Evolutionary conservation across 257 asterid species (phyloP).

Genomic region (Anisodus acutangulus): DNA sequence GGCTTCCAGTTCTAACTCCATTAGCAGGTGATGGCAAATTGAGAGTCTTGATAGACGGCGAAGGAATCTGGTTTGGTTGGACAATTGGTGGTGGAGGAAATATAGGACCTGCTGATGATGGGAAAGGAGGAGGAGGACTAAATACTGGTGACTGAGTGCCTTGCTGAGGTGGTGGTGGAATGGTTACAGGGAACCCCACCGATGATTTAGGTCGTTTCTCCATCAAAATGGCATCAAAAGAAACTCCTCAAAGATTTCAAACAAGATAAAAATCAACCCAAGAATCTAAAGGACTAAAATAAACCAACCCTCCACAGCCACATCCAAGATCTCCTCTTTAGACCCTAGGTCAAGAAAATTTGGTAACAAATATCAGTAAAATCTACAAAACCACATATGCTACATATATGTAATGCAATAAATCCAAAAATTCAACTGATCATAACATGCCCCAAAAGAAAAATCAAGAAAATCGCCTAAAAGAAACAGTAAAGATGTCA

Average conservation of each 20-base stretch:
- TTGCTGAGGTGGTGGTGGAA: constrained; percentile 31
- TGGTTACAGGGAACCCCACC: constrained; percentile 46
- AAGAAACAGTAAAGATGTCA: background rate
- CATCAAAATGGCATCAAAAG: constrained; percentile 43
- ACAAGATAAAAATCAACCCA: constrained; percentile 24
- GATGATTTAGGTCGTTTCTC: constrained; percentile 63
- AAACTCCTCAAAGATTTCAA: background rate
- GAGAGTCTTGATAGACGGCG: constrained; percentile 72
- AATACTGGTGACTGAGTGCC: constrained; percentile 39
- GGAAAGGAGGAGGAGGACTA: constrained; percentile 49
- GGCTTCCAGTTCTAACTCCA: constrained; percentile 66
- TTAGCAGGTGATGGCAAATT: constrained; percentile 62
- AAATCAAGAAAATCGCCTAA: background rate
- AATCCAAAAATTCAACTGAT: constrained; percentile 8
- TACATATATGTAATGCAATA: background rate
- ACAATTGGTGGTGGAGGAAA: constrained; percentile 57
- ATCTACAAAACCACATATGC: background rate
- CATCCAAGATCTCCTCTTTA: constrained; percentile 24
- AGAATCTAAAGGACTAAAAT: constrained; percentile 13
- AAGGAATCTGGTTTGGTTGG: constrained; percentile 66
- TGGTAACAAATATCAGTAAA: background rate
- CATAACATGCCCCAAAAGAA: background rate
- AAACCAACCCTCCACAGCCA: constrained; percentile 26
- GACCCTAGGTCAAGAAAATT: constrained; percentile 18
- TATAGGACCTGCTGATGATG: constrained; percentile 57